Evolutionary conservation across 441 rosid species (phyloP).

Genomic region (Aleurites moluccanus): DNA sequence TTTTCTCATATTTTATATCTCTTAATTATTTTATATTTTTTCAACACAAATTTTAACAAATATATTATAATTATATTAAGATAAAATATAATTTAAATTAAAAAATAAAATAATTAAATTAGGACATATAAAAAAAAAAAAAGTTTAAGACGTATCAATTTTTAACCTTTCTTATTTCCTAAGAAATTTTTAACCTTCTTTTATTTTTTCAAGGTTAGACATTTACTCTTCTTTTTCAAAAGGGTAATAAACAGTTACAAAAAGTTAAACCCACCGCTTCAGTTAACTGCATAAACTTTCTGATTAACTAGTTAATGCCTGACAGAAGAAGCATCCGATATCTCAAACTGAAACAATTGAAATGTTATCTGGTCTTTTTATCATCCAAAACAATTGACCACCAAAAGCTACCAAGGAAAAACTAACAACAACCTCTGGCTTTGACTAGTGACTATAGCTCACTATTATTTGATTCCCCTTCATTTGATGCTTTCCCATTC

Average conservation of each 20-base stretch:
- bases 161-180: too few species aligned
- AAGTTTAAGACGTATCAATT: too few species aligned
- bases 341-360: not conserved
- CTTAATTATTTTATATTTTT: too few species aligned
- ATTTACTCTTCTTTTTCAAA: not conserved
- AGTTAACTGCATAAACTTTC: not conserved
- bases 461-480: conserved; percentile 30
- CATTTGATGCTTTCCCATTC: conserved; percentile 54
- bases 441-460: conserved; percentile 49
- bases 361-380: not conserved
- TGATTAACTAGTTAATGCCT: not conserved
- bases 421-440: not conserved
- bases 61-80: too few species aligned
- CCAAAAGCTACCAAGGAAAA: not conserved
- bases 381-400: not conserved
- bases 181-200: too few species aligned
- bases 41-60: too few species aligned
- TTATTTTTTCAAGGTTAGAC: not conserved
- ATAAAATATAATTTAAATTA: too few species aligned
- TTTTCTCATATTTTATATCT: too few species aligned
- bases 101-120: too few species aligned
- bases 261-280: not conserved
- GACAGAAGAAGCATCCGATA: not conserved
- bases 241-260: not conserved
- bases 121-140: too few species aligned